Evolutionary conservation across 2,329 filamentous ascomycete genomes (phyloP), one percentile per base, ranked within the genome.

Genomic region (Fusarium virguliforme): DNA sequence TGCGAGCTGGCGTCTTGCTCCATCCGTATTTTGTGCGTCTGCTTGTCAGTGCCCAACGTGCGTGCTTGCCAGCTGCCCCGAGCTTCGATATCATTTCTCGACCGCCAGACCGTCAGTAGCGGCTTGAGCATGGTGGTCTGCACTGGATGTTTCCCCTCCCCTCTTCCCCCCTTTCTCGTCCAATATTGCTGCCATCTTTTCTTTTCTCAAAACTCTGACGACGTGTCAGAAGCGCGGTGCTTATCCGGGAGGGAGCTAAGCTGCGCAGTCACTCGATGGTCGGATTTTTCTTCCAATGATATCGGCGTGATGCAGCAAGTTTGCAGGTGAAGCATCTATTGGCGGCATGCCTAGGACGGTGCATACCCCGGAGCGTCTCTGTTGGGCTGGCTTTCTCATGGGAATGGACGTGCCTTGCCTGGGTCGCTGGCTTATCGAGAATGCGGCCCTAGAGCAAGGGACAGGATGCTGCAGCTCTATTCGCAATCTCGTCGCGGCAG

Each of bases 161-260:
- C 46, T 41, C 56, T 56, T 63, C 54, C 50, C 41, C 30, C 46
- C 41, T 41, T 32, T 7, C 35, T 61, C 57, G 12, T n/a, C 8
- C 28, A 28, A 48, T 48, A 28, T 48, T 48, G 41, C 12, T 26
- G 26, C 57, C 54, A 24, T 58, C 22, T 34, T 65, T 68, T 46
- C 48, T 61, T 53, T 60, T 56, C 35, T 7, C 24, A 28, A 58
- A 18, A 9, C 12, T 34, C 41, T 43, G 34, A 61, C 67, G 68
- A 70, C 67, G 59, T 74, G 70, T 72, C 73, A 73, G 61, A 65
- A 63, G 54, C 43, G 18, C 43, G 40, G 58, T 43, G 28, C 34
- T 57, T 63, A 62, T 68, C 65, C 41, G 35, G 62, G 63, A 32
- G 34, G 15, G 22, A 67, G 35, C 64, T 67, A 58, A 50, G 48